These are phyloP conservation scores for Rubus idaeus DNA, from an alignment of 306 rosid genomes.

Conservation along the genomic window DNA sequence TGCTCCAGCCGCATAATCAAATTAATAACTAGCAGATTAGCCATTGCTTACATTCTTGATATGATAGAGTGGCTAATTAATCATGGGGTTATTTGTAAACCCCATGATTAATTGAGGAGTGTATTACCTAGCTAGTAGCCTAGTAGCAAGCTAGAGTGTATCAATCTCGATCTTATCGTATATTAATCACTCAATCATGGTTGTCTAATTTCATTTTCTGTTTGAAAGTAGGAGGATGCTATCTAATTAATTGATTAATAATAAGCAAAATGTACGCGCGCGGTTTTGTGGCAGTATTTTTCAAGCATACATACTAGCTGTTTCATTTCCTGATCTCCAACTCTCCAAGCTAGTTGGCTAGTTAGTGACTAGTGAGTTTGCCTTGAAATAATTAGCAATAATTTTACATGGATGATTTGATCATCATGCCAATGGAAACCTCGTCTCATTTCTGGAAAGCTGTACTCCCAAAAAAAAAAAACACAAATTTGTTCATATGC, in stretches of 20 bases:
- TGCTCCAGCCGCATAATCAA: constrained; percentile 18
- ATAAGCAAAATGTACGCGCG: not conserved
- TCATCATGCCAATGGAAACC: not conserved
- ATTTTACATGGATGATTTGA: not conserved
- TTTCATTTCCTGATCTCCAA: not conserved
- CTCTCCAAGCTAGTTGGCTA: not conserved
- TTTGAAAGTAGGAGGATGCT: not conserved
- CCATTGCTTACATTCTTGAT: not conserved
- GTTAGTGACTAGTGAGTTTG: not conserved
- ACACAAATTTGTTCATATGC: not conserved
- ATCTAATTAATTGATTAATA: not conserved
- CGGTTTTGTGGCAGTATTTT: not conserved
- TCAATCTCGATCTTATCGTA: no score
- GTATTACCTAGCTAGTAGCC: no score
- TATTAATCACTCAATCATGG: no score
- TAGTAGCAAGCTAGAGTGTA: not conserved
- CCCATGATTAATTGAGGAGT: no score
- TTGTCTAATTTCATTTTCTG: not conserved
- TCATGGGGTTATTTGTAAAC: not conserved
- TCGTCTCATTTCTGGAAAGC: no score
- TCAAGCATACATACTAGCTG: not conserved
- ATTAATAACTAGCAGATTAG: not conserved
- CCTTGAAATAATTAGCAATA: not conserved
- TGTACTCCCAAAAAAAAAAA: no score
- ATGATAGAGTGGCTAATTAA: not conserved